These are phyloP conservation scores for Monosporascus sp. DNA, from an alignment of 2,329 filamentous ascomycete species.

Conservation along the genomic window DNA sequence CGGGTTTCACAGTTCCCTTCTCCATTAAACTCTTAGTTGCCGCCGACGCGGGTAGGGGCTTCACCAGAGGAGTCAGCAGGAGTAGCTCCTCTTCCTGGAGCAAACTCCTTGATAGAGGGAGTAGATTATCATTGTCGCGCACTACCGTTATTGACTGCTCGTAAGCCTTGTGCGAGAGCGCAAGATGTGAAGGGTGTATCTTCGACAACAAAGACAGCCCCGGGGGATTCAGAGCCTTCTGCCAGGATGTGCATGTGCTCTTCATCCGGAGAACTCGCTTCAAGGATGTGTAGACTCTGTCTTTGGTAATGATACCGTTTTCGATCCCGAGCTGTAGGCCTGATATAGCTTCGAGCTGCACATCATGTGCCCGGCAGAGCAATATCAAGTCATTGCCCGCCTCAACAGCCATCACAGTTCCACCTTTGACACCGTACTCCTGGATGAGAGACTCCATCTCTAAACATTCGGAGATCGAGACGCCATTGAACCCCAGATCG, in stretches of 20 bases:
- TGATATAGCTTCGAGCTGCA: conserved; percentile 87
- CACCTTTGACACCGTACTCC: conserved; percentile 94
- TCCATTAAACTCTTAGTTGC: conserved; percentile 68
- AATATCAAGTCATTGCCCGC: conserved; percentile 91
- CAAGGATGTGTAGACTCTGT: conserved; percentile 75
- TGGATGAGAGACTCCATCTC: conserved; percentile 96
- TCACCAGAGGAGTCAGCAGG: conserved; percentile 82
- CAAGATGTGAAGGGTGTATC: conserved; percentile 76
- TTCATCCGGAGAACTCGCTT: conserved; percentile 77
- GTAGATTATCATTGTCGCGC: conserved; percentile 76
- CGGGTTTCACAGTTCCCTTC: conserved; percentile 35
- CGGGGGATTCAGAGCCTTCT: conserved; percentile 81
- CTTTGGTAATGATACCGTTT: conserved; percentile 80
- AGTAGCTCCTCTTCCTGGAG: conserved; percentile 85
- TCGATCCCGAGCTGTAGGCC: conserved; percentile 86
- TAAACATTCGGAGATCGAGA: conserved; percentile 90
- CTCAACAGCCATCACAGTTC: conserved; percentile 95
- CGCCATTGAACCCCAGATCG: conserved; percentile 83
- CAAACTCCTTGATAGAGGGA: conserved; percentile 78
- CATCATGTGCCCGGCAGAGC: conserved; percentile 79
- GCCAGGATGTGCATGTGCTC: conserved; percentile 81
- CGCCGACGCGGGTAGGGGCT: conserved; percentile 85
- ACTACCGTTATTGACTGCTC: conserved; percentile 92
- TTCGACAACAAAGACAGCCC: conserved; percentile 72
- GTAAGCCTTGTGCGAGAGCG: conserved; percentile 79